These are phyloP conservation scores for Podospora didyma DNA, from an alignment of 495 filamentous ascomycete species.

Conservation along the genomic window DNA sequence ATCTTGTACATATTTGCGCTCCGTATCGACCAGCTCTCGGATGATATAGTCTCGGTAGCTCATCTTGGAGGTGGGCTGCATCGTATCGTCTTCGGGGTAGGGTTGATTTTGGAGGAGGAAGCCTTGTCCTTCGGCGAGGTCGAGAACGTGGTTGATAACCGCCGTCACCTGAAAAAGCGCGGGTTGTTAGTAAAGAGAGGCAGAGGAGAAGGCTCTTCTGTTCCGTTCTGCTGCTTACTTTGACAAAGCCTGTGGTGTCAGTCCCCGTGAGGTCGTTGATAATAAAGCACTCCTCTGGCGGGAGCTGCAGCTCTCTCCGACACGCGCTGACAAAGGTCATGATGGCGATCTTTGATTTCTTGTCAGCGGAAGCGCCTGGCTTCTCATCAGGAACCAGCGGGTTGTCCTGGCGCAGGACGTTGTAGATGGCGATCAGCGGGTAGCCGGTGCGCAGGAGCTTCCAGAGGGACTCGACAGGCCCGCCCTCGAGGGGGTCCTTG, in stretches of 20 bases:
- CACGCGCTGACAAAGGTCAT: conserved; percentile 56
- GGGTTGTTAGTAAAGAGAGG: no score
- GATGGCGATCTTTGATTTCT: conserved; percentile 58
- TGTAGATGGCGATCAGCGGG: conserved; percentile 86
- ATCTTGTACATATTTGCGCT: conserved; percentile 98
- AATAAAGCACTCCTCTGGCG: conserved; percentile 80
- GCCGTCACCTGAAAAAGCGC: conserved; percentile 41
- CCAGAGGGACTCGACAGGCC: conserved; percentile 90
- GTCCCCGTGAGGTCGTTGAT: conserved; percentile 88
- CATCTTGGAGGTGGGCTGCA: conserved; percentile 50
- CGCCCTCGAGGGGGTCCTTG: conserved; percentile 54
- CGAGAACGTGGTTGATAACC: conserved; percentile 88
- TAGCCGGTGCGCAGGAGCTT: conserved; percentile 78
- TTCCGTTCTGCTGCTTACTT: no score
- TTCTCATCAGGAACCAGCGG: conserved; percentile 58
- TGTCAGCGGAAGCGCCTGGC: conserved; percentile 55
- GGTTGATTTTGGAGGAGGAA: conserved; percentile 56
- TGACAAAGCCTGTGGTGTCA: conserved; percentile 96
- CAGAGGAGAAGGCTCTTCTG: no score
- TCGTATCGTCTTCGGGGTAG: conserved; percentile 41
- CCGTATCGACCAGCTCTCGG: conserved; percentile 85
- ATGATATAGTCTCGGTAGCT: conserved; percentile 86
- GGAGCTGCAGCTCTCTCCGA: conserved; percentile 64
- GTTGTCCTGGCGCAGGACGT: conserved; percentile 64
- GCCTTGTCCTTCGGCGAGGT: conserved; percentile 72